These are phyloP conservation scores for Colletotrichum sublineola DNA, from an alignment of 2,329 filamentous ascomycete genomes.

Conservation along the genomic window DNA sequence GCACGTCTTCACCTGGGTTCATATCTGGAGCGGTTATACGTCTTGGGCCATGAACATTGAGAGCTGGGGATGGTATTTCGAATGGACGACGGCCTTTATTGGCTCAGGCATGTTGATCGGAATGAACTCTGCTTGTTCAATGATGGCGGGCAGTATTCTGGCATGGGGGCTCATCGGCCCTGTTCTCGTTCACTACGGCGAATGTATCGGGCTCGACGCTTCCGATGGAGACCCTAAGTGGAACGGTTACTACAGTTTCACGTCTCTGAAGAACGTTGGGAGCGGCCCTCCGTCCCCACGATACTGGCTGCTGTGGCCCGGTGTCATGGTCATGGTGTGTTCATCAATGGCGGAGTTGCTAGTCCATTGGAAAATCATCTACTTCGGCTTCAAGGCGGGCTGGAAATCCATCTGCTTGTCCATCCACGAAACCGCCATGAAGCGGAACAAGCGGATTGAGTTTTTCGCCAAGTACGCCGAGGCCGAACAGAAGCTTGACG, in stretches of 20 bases:
- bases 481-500: slow-evolving; percentile 49
- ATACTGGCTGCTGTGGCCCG: slow-evolving; percentile 60
- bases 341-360: slow-evolving; percentile 58
- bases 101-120: slow-evolving; percentile 66
- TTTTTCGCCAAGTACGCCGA: slow-evolving; percentile 55
- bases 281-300: slow-evolving; percentile 52
- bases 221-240: slow-evolving; percentile 46
- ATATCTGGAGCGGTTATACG: slow-evolving; percentile 66
- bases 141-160: slow-evolving; percentile 67
- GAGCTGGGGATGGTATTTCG: slow-evolving; percentile 73
- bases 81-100: slow-evolving; percentile 72
- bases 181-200: slow-evolving; percentile 64
- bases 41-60: slow-evolving; percentile 66
- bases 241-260: slow-evolving; percentile 50
- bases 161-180: slow-evolving; percentile 68
- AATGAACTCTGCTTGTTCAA: slow-evolving; percentile 69
- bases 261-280: slow-evolving; percentile 49
- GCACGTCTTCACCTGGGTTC: slow-evolving; percentile 67
- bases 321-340: slow-evolving; percentile 59
- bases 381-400: slow-evolving; percentile 52
- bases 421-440: slow-evolving; percentile 50
- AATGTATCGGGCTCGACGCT: slow-evolving; percentile 59
- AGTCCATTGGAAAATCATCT: slow-evolving; percentile 55
- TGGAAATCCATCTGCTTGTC: slow-evolving; percentile 49
- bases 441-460: slow-evolving; percentile 49